Percentiles rank a stretch among this genome's conserved stretches.
These are phyloP conservation scores for Tilletia indica DNA, from an alignment of 1,284 basidiomycete species.

Conservation along the genomic window DNA sequence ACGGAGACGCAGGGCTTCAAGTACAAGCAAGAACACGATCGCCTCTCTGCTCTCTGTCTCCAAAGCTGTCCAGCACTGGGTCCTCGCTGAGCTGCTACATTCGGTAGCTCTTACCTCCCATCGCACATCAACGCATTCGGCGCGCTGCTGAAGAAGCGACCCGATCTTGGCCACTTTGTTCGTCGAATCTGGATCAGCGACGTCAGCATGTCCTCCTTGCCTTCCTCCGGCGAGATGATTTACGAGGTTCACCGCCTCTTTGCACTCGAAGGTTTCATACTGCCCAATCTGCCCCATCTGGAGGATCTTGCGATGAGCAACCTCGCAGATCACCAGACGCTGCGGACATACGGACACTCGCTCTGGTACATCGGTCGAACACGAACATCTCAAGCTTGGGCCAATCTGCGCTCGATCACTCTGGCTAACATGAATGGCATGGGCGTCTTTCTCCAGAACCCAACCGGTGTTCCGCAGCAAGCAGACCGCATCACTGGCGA, in stretches of 20 bases:
- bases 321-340: neutral
- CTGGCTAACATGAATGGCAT: neutral
- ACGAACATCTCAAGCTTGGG: neutral
- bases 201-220: neutral
- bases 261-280: neutral
- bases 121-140: neutral
- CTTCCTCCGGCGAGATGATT: neutral
- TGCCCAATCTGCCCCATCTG: neutral
- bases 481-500: too few species aligned
- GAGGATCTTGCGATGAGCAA: neutral
- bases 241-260: neutral
- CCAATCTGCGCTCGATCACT: neutral
- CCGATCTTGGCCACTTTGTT: neutral
- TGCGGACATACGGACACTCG: neutral
- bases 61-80: slow-evolving; percentile 1
- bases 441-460: neutral
- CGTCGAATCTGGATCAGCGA: slow-evolving; percentile 3
- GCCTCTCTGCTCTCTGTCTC: neutral
- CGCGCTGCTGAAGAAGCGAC: neutral
- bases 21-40: neutral
- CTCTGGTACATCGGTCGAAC: slow-evolving; percentile 4
- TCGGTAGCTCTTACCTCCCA: neutral
- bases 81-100: neutral
- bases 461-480: neutral
- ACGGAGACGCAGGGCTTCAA: too few species aligned